Percentiles rank a stretch among this genome's conserved stretches.
Evolutionary conservation across 2,329 filamentous ascomycete species (phyloP).

Genomic region (Pleoardoris graminearum): DNA sequence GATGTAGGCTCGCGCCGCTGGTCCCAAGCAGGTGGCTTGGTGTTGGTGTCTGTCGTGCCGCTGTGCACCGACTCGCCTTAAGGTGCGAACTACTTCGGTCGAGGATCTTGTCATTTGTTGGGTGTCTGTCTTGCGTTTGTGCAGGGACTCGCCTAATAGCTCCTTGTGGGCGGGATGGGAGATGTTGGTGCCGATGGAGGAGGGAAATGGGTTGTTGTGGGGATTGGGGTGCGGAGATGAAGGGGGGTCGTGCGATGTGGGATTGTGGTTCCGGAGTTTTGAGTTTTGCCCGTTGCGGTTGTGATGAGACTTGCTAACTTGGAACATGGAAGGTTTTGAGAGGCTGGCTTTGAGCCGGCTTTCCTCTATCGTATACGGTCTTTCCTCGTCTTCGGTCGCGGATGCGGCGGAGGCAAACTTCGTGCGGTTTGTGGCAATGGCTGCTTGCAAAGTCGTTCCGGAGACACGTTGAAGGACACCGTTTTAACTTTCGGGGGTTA

Average conservation of each 20-base stretch:
- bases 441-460: too few relatives aligned
- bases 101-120: neutral
- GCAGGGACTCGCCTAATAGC: neutral
- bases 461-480: too few relatives aligned
- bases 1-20: neutral
- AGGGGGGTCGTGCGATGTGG: neutral
- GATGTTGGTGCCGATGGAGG: neutral
- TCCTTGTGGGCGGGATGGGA: neutral
- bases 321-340: neutral
- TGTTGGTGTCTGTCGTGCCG: constrained; percentile 5
- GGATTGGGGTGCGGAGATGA: neutral
- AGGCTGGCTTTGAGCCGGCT: neutral
- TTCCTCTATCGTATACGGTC: neutral
- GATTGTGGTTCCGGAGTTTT: neutral
- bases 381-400: too few relatives aligned
- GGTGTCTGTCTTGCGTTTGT: neutral
- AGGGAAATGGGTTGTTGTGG: neutral
- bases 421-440: too few relatives aligned
- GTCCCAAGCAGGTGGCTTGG: constrained; percentile 1
- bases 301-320: neutral
- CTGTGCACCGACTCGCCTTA: neutral
- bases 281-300: neutral
- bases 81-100: neutral
- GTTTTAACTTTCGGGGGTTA: too few relatives aligned
- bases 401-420: too few relatives aligned